Percentiles rank a stretch among this genome's conserved stretches.
phyloP scores from a whole-genome alignment of 2,329 filamentous ascomycete species.

The Alternaria postmessia region DNA sequence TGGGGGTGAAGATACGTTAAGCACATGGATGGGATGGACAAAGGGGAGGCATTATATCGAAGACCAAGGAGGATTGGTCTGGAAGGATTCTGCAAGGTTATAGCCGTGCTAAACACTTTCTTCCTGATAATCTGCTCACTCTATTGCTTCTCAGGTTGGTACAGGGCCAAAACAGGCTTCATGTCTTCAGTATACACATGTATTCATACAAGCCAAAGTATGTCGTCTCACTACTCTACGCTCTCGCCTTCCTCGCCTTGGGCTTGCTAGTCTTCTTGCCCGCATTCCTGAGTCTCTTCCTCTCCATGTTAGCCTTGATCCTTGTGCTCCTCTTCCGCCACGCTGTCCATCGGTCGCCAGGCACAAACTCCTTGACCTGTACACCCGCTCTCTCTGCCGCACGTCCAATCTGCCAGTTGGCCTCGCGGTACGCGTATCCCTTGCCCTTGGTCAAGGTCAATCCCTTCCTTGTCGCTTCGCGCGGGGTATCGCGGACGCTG shows the following conservation, averaged over 20 bases:
- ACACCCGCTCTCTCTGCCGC: conserved; percentile 68
- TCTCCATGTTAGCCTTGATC: conserved; percentile 62
- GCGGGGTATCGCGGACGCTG: conserved; percentile 33
- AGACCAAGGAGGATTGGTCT: conserved; percentile 41
- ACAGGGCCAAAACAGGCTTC: not conserved
- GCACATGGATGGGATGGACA: conserved; percentile 79
- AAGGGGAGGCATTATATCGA: conserved; percentile 76
- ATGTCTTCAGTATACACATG: conserved; percentile 1
- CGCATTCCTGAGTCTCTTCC: conserved; percentile 62
- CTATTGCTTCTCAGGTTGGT: not conserved
- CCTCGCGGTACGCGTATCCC: conserved; percentile 70
- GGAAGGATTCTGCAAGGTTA: conserved; percentile 55
- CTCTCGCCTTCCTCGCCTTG: conserved; percentile 37
- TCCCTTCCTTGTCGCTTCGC: conserved; percentile 45
- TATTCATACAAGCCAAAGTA: conserved; percentile 7
- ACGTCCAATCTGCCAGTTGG: conserved; percentile 73
- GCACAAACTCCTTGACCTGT: conserved; percentile 63
- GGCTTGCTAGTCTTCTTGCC: conserved; percentile 44
- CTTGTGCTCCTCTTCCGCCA: conserved; percentile 68
- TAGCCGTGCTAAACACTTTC: conserved; percentile 8
- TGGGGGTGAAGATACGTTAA: conserved; percentile 74
- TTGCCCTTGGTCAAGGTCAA: conserved; percentile 48
- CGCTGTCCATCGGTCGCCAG: conserved; percentile 68
- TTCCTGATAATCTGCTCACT: not conserved
- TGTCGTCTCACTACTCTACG: conserved; percentile 4